These are phyloP conservation scores for Monosiga brevicollis DNA, from an alignment of 78 protist species.

Conservation along the genomic window DNA sequence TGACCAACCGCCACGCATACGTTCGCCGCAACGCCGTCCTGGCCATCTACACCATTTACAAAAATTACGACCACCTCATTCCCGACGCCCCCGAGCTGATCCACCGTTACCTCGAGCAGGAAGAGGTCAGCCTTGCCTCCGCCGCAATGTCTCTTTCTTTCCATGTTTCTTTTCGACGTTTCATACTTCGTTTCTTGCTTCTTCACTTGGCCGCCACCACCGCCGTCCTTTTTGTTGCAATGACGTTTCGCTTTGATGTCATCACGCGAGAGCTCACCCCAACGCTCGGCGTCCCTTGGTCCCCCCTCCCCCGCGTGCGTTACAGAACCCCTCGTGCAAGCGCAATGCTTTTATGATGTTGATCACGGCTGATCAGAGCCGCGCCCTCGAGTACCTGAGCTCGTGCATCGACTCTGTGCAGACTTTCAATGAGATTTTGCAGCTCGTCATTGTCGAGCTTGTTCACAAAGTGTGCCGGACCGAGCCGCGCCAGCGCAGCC, in stretches of 20 bases:
- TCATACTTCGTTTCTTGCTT: not conserved
- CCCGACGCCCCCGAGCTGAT: constrained; percentile 92
- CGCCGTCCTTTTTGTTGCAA: not conserved
- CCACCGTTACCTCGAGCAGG: constrained; percentile 44
- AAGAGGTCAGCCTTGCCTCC: not conserved
- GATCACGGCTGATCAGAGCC: constrained; percentile 66
- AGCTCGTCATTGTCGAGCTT: constrained; percentile 83
- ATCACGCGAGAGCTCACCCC: not conserved
- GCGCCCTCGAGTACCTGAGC: constrained; percentile 71
- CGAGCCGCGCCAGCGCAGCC: constrained; percentile 13
- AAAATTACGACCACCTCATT: constrained; percentile 45
- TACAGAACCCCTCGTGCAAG: constrained; percentile 75
- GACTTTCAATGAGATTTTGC: constrained; percentile 72
- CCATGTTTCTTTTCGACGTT: not conserved
- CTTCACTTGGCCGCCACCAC: too few species aligned
- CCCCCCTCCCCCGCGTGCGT: too few species aligned
- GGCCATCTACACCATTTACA: constrained; percentile 64
- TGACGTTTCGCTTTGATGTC: not conserved
- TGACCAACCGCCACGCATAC: constrained; percentile 12
- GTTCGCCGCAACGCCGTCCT: constrained; percentile 89
- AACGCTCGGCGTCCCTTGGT: not conserved
- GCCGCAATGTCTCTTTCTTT: not conserved
- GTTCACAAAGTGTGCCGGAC: constrained; percentile 45
- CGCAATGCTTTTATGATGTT: constrained; percentile 94
- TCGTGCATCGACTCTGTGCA: constrained; percentile 30